Evolutionary conservation across 768 basidiomycete species (phyloP).

Genomic region (Boletus patriciae): DNA sequence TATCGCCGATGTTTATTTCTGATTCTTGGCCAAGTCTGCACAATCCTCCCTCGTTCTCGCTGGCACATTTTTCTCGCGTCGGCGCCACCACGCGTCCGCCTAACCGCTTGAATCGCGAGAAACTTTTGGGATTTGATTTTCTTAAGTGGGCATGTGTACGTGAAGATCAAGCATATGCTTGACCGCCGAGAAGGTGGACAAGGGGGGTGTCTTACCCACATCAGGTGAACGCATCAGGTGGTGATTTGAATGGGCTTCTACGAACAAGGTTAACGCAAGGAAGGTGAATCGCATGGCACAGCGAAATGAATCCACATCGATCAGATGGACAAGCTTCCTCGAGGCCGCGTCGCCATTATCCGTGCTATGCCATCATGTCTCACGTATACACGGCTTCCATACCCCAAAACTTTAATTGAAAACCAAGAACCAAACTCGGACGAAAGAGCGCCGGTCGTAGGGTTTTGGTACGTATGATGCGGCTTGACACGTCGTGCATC

Average conservation of each 20-base stretch:
- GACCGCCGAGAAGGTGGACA: not conserved
- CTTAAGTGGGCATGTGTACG: constrained; percentile 1
- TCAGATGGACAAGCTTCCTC: not conserved
- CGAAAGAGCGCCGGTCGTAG: not conserved
- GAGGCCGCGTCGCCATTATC: not conserved
- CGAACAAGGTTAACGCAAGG: constrained; percentile 15
- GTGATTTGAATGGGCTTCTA: not conserved
- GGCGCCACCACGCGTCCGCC: not conserved
- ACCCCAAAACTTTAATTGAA: not conserved
- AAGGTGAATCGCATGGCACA: not conserved
- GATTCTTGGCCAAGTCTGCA: not conserved
- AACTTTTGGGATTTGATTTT: constrained; percentile 27
- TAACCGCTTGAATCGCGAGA: constrained; percentile 6
- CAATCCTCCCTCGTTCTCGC: not conserved
- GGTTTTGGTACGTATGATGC: too few relatives aligned
- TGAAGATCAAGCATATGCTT: not conserved
- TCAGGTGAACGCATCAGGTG: not conserved
- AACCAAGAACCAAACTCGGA: not conserved
- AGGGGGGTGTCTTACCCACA: not conserved
- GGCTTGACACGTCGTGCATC: too few relatives aligned
- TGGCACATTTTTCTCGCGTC: not conserved
- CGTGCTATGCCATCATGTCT: not conserved
- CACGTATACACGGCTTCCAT: not conserved
- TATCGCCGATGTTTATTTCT: constrained; percentile 1
- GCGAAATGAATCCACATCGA: not conserved